phyloP scores from a whole-genome alignment of 202 grass and related monocot genomes.

The Setaria italica region DNA sequence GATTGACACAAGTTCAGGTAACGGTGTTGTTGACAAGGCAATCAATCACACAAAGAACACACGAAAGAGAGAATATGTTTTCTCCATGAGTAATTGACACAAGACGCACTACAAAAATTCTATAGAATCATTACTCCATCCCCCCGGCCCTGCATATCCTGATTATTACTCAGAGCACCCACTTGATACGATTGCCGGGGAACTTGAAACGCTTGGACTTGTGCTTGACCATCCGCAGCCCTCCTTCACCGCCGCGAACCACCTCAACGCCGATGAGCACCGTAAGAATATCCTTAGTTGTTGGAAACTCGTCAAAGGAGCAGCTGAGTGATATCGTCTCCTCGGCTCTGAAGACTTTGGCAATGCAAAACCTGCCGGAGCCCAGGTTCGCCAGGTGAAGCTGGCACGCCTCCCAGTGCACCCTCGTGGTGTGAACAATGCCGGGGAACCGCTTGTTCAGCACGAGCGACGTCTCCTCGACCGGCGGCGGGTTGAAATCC shows the following conservation, averaged over 20 bases:
- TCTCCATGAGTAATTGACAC: too few species aligned
- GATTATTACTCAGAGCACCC: too few species aligned
- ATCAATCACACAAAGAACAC: too few species aligned
- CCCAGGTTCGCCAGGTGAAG: background rate
- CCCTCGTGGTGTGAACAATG: background rate
- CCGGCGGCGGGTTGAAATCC: background rate
- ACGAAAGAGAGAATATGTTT: too few species aligned
- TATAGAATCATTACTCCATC: too few species aligned
- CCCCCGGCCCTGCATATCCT: too few species aligned
- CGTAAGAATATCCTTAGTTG: background rate
- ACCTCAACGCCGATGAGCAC: slow-evolving; percentile 14
- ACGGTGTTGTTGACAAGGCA: too few species aligned
- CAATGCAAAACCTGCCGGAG: slow-evolving; percentile 27
- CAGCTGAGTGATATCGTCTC: background rate
- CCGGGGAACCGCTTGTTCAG: too few species aligned
- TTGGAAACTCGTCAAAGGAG: background rate
- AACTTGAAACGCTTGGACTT: background rate
- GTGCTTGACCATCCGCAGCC: slow-evolving; percentile 20
- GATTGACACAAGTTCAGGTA: too few species aligned
- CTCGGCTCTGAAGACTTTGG: background rate
- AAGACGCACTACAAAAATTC: too few species aligned
- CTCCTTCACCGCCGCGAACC: background rate
- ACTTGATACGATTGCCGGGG: background rate
- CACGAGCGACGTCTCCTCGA: too few species aligned
- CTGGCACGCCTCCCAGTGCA: accelerated